Conservation (phyloP, 768 basidiomycete genomes). For the Dacryopinax spathularia region DNA sequence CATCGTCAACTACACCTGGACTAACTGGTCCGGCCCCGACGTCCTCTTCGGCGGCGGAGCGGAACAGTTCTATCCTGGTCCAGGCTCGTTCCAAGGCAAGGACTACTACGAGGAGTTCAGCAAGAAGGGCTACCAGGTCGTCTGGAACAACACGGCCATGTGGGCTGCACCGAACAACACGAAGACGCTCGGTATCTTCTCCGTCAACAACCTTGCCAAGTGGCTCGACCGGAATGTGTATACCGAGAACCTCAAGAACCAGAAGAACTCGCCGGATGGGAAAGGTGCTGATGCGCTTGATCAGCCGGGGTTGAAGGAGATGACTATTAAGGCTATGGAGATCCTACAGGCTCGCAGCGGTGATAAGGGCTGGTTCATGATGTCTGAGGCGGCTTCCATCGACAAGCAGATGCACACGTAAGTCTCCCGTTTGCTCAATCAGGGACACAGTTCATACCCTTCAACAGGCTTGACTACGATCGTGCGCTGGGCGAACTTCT, state of each 20-base stretch:
- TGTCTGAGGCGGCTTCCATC: constrained; percentile 26
- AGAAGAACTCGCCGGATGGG: constrained; percentile 2
- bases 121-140: constrained; percentile 21
- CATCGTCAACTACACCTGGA: constrained; percentile 24
- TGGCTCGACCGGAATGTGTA: constrained; percentile 28
- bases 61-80: constrained; percentile 23
- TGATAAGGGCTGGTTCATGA: constrained; percentile 24
- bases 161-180: constrained; percentile 18
- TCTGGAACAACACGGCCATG: constrained; percentile 22
- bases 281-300: constrained; percentile 13
- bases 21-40: constrained; percentile 20
- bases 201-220: constrained; percentile 22
- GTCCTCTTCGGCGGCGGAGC: constrained; percentile 24
- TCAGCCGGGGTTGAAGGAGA: constrained; percentile 27
- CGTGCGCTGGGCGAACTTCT: constrained; percentile 27
- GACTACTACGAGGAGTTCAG: constrained; percentile 16
- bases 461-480: constrained; percentile 25
- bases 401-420: constrained; percentile 11
- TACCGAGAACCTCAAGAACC: constrained; percentile 15
- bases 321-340: constrained; percentile 29
- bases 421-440: not conserved
- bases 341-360: constrained; percentile 22
- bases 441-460: constrained; percentile 19
- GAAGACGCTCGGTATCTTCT: constrained; percentile 25
- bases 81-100: constrained; percentile 14